Conservation (phyloP, 441 rosid species). For the Brassica hybrid region DNA sequence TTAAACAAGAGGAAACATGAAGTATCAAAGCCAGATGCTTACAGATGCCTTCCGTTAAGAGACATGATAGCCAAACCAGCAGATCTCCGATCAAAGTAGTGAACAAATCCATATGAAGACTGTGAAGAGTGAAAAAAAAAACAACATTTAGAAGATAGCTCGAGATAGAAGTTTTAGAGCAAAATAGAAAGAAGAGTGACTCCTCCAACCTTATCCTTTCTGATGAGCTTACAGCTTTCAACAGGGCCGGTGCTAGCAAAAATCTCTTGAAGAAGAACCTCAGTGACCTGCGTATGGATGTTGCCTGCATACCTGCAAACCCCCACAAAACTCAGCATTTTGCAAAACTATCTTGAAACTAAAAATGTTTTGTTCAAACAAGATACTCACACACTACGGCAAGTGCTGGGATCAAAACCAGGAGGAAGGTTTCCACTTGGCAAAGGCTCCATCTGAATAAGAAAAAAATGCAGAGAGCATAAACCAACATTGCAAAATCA, state of each 20-base stretch:
- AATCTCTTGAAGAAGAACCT: conserved; percentile 92
- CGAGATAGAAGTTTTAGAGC: no score
- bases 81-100: conserved; percentile 79
- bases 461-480: neutral
- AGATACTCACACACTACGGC: conserved; percentile 51
- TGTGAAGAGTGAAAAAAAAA: conserved; percentile 33
- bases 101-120: conserved; percentile 93
- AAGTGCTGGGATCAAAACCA: conserved; percentile 44
- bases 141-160: no score
- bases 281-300: conserved; percentile 89
- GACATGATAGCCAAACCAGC: conserved; percentile 77
- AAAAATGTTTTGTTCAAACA: no score
- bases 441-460: conserved; percentile 40
- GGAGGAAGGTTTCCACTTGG: conserved; percentile 49
- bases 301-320: conserved; percentile 92
- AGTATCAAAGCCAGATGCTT: conserved; percentile 38
- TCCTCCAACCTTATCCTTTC: conserved; percentile 84
- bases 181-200: no score
- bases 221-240: conserved; percentile 90
- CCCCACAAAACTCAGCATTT: neutral
- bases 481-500: conserved; percentile 9
- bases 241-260: conserved; percentile 90
- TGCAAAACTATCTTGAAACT: neutral
- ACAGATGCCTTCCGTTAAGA: conserved; percentile 85
- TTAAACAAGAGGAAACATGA: neutral